phyloP scores from a whole-genome alignment of 352 stramenopile genomes.

The Phytophthora colocasiae region DNA sequence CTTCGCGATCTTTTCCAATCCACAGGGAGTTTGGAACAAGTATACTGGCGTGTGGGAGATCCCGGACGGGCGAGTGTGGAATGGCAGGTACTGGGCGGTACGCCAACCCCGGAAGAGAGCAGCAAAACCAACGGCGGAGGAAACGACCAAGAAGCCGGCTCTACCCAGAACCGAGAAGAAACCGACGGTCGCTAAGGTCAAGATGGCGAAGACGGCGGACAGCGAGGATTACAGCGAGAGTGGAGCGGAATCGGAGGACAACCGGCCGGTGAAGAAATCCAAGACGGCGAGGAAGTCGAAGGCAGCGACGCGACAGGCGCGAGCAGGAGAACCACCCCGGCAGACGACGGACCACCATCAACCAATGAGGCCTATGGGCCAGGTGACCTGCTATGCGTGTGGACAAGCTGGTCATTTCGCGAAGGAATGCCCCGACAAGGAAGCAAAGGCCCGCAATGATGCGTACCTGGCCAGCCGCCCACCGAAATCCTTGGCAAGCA shows the following conservation, averaged over 20 bases:
- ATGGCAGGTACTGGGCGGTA: background rate
- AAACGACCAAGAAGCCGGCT: too few relatives aligned
- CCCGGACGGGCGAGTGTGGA: background rate
- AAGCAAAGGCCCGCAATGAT: too few relatives aligned
- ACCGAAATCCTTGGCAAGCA: too few relatives aligned
- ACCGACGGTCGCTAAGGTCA: background rate
- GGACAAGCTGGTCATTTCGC: too few relatives aligned
- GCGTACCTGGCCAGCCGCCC: too few relatives aligned
- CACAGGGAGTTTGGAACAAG: background rate
- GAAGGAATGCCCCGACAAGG: too few relatives aligned
- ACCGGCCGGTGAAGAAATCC: background rate
- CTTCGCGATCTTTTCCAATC: background rate
- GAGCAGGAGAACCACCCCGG: too few relatives aligned
- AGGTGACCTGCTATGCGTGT: too few relatives aligned
- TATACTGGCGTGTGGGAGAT: background rate
- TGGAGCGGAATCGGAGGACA: background rate
- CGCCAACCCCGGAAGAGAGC: background rate
- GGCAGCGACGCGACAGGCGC: background rate
- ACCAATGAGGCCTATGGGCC: too few relatives aligned
- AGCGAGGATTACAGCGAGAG: background rate
- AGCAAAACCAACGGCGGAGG: background rate
- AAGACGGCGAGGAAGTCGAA: too few relatives aligned
- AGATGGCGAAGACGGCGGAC: background rate
- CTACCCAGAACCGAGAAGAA: background rate
- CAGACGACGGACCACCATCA: too few relatives aligned